phyloP scores from a whole-genome alignment of 441 rosid genomes.

The Syzygium malaccense region DNA sequence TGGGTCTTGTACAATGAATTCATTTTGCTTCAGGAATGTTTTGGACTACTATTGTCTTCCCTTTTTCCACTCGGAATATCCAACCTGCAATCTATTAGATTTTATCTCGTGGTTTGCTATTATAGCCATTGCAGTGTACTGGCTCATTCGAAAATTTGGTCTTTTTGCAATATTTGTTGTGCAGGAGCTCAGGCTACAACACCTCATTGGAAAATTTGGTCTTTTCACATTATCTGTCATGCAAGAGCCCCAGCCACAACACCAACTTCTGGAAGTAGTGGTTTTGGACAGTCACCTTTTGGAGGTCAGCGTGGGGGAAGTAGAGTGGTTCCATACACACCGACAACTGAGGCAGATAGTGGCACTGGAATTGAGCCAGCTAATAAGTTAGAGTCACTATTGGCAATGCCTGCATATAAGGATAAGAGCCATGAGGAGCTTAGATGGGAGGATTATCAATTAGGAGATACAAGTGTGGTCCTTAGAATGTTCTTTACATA shows the following conservation, averaged over 20 bases:
- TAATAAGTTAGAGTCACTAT: constrained; percentile 69
- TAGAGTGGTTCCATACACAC: constrained; percentile 48
- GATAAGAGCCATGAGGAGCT: constrained; percentile 82
- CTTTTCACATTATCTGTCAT: constrained; percentile 4
- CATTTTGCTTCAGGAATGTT: too few relatives aligned
- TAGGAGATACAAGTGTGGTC: constrained; percentile 80
- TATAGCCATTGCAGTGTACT: too few relatives aligned
- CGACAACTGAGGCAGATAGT: constrained; percentile 55
- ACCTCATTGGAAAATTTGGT: not conserved
- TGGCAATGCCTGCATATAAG: constrained; percentile 69
- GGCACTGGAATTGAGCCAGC: constrained; percentile 47
- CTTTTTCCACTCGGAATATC: too few relatives aligned
- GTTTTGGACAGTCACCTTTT: constrained; percentile 65
- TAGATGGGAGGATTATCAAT: constrained; percentile 90
- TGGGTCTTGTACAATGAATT: constrained; percentile 10
- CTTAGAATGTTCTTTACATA: not conserved
- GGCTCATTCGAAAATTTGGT: too few relatives aligned
- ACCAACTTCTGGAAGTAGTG: constrained; percentile 44
- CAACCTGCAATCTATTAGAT: too few relatives aligned
- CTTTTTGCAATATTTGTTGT: too few relatives aligned
- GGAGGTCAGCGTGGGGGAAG: constrained; percentile 78
- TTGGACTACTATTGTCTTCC: too few relatives aligned
- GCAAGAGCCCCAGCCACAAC: constrained; percentile 57
- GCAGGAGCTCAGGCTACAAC: too few relatives aligned
- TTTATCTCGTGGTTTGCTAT: too few relatives aligned